Evolutionary conservation across 1,284 basidiomycete species (phyloP), one percentile per base, ranked within the genome.

Genomic region (Trichosporon faecale): DNA sequence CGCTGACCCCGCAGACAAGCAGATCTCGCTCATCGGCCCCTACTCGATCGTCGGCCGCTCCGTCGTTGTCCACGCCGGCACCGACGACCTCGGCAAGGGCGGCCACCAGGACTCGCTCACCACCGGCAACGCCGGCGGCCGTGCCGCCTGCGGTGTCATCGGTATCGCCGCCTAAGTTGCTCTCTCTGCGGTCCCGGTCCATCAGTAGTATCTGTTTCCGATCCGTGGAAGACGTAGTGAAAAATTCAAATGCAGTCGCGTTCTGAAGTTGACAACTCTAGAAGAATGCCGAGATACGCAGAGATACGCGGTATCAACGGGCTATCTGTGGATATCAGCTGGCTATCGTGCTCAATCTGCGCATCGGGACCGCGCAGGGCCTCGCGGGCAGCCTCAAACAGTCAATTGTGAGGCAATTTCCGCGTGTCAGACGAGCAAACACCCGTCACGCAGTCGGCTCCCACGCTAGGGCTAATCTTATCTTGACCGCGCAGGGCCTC

Each of bases 121-220:
- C 80, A 91, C 90, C 16, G 91, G 91, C 21, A 91, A 91, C 78
- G 89, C 91, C 67, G 90, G 90, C 66, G 88, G 85, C 60, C 85
- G 90, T 69, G 86, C 88, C 40, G 90, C 90, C 23, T 92, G 91
- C 77, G 91, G 91, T 77, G 88, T 92, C 68, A 90, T 92, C 65
- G 57, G 57, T 27, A 61, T 61, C 18, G 57, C 57, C 27, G 64
- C 64, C 27, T 65, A 37, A 85, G 77, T 29, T 4, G 16, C n/a
- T 31, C 25, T 14, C n/a, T 18, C 21, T 49, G 4, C 29, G 40
- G 23, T 29, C 12, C 2, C 29, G 40, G 23, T 29, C 12, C 2
- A 61, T 61, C 27, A 61, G 57, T 61, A 61, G 57, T 31, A 31
- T 23, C 21, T 65, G 5, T 29, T 21, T 12, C 27, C 23, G 18